Evolutionary conservation across 306 rosid genomes (phyloP).

Genomic region (Luffa acutangula): DNA sequence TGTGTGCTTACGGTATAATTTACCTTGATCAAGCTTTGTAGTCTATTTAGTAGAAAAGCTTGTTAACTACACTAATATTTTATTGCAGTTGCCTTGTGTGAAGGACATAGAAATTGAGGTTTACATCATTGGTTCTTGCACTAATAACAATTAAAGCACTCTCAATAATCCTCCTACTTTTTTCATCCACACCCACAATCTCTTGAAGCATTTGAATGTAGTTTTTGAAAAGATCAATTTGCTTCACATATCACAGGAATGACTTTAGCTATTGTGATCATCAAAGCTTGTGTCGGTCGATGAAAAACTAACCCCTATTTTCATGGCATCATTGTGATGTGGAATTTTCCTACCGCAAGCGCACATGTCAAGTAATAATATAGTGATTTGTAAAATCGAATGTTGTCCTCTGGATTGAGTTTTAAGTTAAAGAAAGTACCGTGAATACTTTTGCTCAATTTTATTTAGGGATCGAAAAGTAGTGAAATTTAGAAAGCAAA

Average conservation of each 20-base stretch:
- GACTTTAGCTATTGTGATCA: constrained; percentile 16
- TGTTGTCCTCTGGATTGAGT: too few species aligned
- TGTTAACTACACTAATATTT: constrained; percentile 29
- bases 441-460: too few species aligned
- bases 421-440: too few species aligned
- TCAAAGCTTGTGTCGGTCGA: constrained; percentile 47
- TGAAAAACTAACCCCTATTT: constrained; percentile 45
- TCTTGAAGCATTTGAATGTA: constrained; percentile 24
- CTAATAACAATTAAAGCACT: constrained; percentile 36
- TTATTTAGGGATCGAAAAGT: too few species aligned
- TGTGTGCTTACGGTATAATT: background rate
- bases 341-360: too few species aligned
- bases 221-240: constrained; percentile 30
- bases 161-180: constrained; percentile 20
- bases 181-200: constrained; percentile 3
- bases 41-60: constrained; percentile 35
- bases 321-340: constrained; percentile 12
- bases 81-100: constrained; percentile 33
- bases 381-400: too few species aligned
- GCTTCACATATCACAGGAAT: constrained; percentile 29
- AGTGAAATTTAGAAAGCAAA: too few species aligned
- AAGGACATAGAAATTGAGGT: constrained; percentile 32
- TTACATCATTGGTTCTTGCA: constrained; percentile 49
- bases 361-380: too few species aligned
- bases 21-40: constrained; percentile 33